A percentile compares a stretch with the other conserved stretches of the same genome.
These are phyloP conservation scores for Inga laurina DNA, from an alignment of 306 rosid species.

Conservation along the genomic window DNA sequence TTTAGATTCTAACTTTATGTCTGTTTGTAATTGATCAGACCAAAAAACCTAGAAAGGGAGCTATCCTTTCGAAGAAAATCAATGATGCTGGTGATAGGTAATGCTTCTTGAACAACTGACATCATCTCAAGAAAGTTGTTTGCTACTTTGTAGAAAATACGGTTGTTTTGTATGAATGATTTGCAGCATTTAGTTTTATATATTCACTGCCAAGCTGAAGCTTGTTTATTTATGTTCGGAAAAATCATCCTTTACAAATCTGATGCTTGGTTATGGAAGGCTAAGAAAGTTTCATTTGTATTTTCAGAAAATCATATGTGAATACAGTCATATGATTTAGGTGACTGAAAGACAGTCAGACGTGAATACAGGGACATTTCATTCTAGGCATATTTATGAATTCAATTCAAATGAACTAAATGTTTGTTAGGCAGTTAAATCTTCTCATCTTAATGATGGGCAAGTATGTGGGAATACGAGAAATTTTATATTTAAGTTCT, in stretches of 20 bases:
- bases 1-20: background rate
- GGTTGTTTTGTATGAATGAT: slow-evolving; percentile 8
- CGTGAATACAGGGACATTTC: background rate
- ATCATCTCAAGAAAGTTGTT: slow-evolving; percentile 1
- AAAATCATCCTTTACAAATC: background rate
- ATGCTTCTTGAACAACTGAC: slow-evolving; percentile 15
- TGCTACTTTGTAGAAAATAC: slow-evolving; percentile 1
- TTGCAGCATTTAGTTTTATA: background rate
- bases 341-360: background rate
- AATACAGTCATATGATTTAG: background rate
- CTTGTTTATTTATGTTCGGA: background rate
- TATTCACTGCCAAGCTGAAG: background rate
- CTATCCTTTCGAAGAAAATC: slow-evolving; percentile 69
- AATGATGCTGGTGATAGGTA: slow-evolving; percentile 83
- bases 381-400: background rate
- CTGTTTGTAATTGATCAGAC: slow-evolving; percentile 54
- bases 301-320: background rate
- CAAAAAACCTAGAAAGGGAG: slow-evolving; percentile 83
- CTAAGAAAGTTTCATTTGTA: background rate
- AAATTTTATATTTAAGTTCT: background rate
- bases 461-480: background rate
- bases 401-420: background rate
- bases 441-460: too few relatives aligned
- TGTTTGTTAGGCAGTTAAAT: background rate
- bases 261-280: slow-evolving; percentile 7